Evolutionary conservation across 2,329 filamentous ascomycete species (phyloP).

Genomic region (Colletotrichum tanaceti): DNA sequence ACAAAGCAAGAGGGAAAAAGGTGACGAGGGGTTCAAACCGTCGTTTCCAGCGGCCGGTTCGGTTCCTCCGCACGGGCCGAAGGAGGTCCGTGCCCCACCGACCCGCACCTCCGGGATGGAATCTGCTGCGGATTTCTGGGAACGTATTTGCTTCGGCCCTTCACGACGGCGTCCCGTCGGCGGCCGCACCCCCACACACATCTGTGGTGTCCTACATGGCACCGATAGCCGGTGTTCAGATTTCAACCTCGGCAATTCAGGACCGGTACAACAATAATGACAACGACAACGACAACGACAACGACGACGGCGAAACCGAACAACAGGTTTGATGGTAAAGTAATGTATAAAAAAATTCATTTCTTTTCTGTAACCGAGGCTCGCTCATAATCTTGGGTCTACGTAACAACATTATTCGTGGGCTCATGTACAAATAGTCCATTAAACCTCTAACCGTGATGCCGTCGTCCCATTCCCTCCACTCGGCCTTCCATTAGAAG

Average conservation of each 20-base stretch:
- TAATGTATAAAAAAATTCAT: not conserved
- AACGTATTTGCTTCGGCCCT: constrained; percentile 33
- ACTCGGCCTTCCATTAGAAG: constrained; percentile 11
- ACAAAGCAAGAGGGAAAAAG: not conserved
- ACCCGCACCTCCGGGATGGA: constrained; percentile 40
- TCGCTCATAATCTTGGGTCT: not conserved
- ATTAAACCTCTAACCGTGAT: no score
- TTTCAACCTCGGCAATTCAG: not conserved
- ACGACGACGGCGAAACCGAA: no score
- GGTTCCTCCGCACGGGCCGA: constrained; percentile 35
- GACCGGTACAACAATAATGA: not conserved
- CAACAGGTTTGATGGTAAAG: not conserved
- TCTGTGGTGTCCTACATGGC: not conserved
- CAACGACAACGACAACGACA: no score
- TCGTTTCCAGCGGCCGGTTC: constrained; percentile 32
- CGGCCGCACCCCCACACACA: not conserved
- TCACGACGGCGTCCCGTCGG: constrained; percentile 24
- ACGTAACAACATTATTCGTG: not conserved
- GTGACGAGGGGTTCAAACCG: constrained; percentile 33
- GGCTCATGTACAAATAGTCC: not conserved
- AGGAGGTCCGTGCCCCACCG: constrained; percentile 37
- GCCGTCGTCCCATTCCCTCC: not conserved
- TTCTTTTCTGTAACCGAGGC: not conserved
- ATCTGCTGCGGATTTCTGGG: constrained; percentile 42
- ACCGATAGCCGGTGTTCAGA: not conserved